Base-by-base conservation (phyloP, 2,329 filamentous ascomycete genomes). In the Aureobasidium pullulans region DNA sequence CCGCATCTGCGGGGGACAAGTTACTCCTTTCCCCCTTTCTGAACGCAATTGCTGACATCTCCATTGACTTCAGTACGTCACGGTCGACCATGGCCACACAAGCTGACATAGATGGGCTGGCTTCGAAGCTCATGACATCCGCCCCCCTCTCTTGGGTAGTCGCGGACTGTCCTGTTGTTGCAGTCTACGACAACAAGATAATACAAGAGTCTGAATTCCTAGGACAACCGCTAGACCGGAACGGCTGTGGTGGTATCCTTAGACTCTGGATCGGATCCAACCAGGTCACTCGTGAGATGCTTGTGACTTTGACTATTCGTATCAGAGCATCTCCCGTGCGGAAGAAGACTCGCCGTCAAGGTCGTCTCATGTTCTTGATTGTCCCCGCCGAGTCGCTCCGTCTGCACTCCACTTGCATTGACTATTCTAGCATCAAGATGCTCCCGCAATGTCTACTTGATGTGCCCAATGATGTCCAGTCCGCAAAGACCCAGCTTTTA, bases 1-100 rank as follows among this genome's bases (percentile, higher is more conserved):
- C 15, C 50, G 50, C 50, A 53, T 53, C 37, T 53, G 48, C 48
- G 48, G 34, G 50, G 39, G 9, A 42, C 50, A 28, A 53, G 28
- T 15, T 43, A 43, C 32, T n/a, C 4, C 29, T 43, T 34, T 0
- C 6, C 28, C 5, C 9, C 6, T 10, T 43, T 16, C 1, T 7
- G n/a, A 19, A 10, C 15, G 0, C 6, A 11, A 28, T 4, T 34
- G 50, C 50, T 53, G 28, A 53, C 32, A 23, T 32, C 11, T 6
- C 19, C 7, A 10, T 16, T 13, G 34, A 19, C 23, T 42, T 1
- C 7, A 53, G 36, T 7, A 19, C 2, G 29, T 4, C 10, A 7
- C 7, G 7, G 10, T 31, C 19, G 23, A 46, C 2, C 11, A 56
- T 56, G 52, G 52, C 52, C 29, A 56, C 52, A 8, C 52, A 40